Percentiles rank a stretch among this genome's conserved stretches.
Conservation (phyloP, 176 grass and related monocot genomes). For the Oryza brachyantha region DNA sequence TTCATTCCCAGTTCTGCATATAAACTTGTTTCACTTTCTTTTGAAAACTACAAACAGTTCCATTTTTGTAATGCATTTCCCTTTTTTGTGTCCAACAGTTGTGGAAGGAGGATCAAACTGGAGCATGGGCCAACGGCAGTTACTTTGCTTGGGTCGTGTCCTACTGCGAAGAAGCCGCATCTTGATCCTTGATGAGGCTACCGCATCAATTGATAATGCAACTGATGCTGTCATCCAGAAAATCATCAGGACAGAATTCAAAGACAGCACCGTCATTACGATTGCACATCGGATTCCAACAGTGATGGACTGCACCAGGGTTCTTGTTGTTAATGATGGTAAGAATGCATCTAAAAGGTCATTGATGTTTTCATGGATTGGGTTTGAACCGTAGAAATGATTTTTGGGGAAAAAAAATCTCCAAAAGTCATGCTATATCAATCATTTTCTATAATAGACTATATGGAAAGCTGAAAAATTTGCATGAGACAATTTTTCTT, state of each 20-base stretch:
- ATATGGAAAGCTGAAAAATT: too few relatives aligned
- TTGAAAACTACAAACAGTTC: neutral
- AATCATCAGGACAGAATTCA: neutral
- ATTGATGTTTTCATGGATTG: neutral
- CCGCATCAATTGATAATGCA: neutral
- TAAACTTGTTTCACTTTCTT: neutral
- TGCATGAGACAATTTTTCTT: too few relatives aligned
- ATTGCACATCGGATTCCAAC: neutral
- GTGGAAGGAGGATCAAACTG: slow-evolving; percentile 4
- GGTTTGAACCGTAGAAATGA: neutral
- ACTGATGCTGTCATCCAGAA: neutral
- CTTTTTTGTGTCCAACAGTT: neutral
- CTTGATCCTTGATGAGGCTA: slow-evolving; percentile 3
- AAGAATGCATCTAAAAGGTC: neutral
- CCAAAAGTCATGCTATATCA: neutral
- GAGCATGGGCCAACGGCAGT: slow-evolving; percentile 19
- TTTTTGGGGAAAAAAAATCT: neutral
- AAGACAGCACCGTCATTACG: neutral
- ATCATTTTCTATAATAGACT: too few relatives aligned
- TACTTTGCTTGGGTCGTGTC: neutral
- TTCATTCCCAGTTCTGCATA: neutral
- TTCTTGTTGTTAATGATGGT: neutral
- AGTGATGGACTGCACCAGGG: neutral
- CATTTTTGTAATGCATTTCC: neutral
- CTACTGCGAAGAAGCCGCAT: neutral